Evolutionary conservation across 805 yeast genomes (phyloP), one percentile per base, ranked within the genome.

Genomic region (Candida jianshihensis): DNA sequence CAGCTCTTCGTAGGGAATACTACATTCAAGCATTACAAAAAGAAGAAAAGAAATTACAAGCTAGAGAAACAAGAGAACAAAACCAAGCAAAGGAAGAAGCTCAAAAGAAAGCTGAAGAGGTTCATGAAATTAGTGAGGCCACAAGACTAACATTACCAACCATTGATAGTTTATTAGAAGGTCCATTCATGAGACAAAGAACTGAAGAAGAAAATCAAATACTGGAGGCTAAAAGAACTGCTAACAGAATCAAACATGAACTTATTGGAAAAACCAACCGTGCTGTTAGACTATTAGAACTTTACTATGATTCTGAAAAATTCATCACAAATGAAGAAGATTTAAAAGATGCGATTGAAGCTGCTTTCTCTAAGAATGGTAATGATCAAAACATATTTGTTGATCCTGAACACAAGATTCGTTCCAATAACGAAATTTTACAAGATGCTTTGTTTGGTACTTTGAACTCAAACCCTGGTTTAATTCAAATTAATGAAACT

Each of bases 141-240:
- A 68, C 75, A 33, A 44, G 67, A 49, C 70, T 81, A 51, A 85
- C 95, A 1, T 65, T 86, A 34, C 96, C 96, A 32, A 82, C 95
- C 2, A 66, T 88, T 39, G 87, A 81, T 49, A 68, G 71, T 26
- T 68, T 77, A 44, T 59, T 85, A 41, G 57, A 70, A 17, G 85
- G 84, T 3, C 84, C 90, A 13, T 61, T 87, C 41, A 73, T 89
- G 68, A 71, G 82, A 53, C 73, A 63, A 32, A 72, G 95, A 57
- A 81, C 94, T 0, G 66, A 63, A 18, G 92, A 79, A 50, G 95
- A 89, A 60, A 57, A 61, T 34, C 71, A 68, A 36, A 49, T 71
- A 20, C 61, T 85, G 44, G 48, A 59, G 21, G 70, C 75, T 49
- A 84, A 82, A 57, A 71, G 89, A 46, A 59, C 64, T 33, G 73